Evolutionary conservation across 1,284 basidiomycete genomes (phyloP).

Genomic region (Lignosus rhinocerotis): DNA sequence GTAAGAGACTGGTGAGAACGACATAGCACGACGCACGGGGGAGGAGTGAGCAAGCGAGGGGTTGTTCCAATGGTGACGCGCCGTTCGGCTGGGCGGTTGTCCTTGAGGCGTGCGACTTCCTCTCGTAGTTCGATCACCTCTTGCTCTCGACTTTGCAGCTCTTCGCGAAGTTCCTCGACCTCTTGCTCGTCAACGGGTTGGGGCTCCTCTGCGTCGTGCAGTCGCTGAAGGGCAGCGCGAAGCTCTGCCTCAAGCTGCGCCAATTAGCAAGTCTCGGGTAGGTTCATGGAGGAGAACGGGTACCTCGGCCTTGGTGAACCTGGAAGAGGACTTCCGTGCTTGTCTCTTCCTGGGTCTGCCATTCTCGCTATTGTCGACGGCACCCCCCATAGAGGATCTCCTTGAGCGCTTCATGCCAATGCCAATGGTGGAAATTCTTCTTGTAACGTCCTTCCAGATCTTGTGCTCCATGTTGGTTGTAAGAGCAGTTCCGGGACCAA

Average conservation of each 20-base stretch:
- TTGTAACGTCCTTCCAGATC: constrained; percentile 38
- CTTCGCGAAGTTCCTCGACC: constrained; percentile 29
- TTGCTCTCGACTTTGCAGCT: constrained; percentile 30
- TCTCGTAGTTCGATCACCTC: constrained; percentile 34
- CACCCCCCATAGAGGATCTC: constrained; percentile 11
- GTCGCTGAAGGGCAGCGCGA: constrained; percentile 14
- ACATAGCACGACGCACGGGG: constrained; percentile 7
- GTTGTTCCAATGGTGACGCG: constrained; percentile 6
- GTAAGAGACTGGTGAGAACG: neutral
- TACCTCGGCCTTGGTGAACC: constrained; percentile 46
- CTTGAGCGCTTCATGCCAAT: constrained; percentile 23
- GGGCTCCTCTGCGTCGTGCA: constrained; percentile 14
- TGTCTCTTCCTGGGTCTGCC: constrained; percentile 21
- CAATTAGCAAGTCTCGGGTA: too few species aligned
- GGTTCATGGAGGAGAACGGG: neutral
- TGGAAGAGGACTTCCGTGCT: constrained; percentile 31
- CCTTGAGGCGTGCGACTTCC: constrained; percentile 23
- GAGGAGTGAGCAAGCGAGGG: constrained; percentile 11
- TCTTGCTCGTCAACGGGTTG: constrained; percentile 24
- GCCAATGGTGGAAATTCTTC: constrained; percentile 23
- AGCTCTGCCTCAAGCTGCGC: constrained; percentile 7
- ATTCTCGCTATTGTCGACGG: constrained; percentile 20
- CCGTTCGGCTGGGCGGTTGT: neutral
- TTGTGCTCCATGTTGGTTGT: constrained; percentile 34
- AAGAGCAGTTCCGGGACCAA: constrained; percentile 25